phyloP scores from a whole-genome alignment of 176 grass and related monocot species.

The Raddia distichophylla region DNA sequence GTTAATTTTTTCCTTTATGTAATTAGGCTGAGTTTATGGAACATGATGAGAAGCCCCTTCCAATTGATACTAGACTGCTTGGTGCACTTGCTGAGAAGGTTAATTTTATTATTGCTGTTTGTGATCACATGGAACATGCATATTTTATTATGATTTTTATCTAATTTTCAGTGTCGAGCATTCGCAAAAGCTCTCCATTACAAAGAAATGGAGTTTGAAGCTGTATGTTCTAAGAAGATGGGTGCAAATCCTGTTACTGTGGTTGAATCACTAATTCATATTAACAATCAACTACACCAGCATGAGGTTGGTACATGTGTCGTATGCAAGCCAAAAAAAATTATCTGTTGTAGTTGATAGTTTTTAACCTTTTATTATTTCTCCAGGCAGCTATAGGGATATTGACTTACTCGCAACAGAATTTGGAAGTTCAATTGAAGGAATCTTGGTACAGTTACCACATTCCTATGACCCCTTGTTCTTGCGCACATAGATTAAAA shows the following conservation, averaged over 20 bases:
- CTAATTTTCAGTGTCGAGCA: slow-evolving; percentile 74
- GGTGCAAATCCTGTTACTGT: slow-evolving; percentile 97
- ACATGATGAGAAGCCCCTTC: slow-evolving; percentile 98
- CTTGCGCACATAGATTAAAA: background rate
- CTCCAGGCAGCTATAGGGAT: slow-evolving; percentile 93
- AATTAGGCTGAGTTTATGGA: slow-evolving; percentile 98
- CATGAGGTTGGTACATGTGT: slow-evolving; percentile 80
- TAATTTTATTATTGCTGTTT: slow-evolving; percentile 29
- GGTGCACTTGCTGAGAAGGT: slow-evolving; percentile 99
- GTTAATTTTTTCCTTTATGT: slow-evolving; percentile 36
- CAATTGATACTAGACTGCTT: slow-evolving; percentile 95
- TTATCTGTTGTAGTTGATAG: background rate
- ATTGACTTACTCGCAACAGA: slow-evolving; percentile 90
- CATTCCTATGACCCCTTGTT: slow-evolving; percentile 25
- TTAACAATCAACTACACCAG: slow-evolving; percentile 97
- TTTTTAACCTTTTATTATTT: slow-evolving; percentile 33
- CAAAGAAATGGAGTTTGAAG: slow-evolving; percentile 99
- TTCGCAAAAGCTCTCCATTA: slow-evolving; percentile 98
- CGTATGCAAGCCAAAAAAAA: slow-evolving; percentile 25
- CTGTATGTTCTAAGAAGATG: slow-evolving; percentile 92
- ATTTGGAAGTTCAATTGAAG: slow-evolving; percentile 93
- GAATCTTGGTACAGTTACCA: slow-evolving; percentile 86
- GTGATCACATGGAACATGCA: slow-evolving; percentile 30
- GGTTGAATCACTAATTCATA: slow-evolving; percentile 98
- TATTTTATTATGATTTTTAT: slow-evolving; percentile 28